phyloP scores from a whole-genome alignment of 495 filamentous ascomycete species.

The Neurospora sp. region DNA sequence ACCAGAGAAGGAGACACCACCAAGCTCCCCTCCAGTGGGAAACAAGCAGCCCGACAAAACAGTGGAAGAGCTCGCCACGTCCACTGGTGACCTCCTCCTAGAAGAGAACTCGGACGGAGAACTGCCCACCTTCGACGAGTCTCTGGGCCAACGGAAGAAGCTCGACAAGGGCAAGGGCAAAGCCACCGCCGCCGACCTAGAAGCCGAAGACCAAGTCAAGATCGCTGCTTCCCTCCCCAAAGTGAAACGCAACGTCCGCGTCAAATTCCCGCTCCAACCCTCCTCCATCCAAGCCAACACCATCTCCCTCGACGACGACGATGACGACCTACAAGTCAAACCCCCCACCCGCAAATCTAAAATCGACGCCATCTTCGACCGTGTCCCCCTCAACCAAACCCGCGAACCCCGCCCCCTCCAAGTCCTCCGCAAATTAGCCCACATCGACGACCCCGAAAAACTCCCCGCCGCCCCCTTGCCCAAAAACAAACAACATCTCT shows the following conservation, averaged over 20 bases:
- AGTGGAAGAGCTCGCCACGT: neutral
- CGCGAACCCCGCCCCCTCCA: constrained; percentile 57
- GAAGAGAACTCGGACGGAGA: constrained; percentile 18
- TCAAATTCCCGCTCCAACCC: constrained; percentile 24
- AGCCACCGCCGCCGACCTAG: constrained; percentile 22
- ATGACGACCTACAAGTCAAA: constrained; percentile 31
- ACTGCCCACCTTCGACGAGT: constrained; percentile 25
- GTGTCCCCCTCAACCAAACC: constrained; percentile 45
- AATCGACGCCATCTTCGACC: constrained; percentile 56
- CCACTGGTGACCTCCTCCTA: neutral
- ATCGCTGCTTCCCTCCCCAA: constrained; percentile 4
- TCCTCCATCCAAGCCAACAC: constrained; percentile 13
- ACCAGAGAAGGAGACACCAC: constrained; percentile 31
- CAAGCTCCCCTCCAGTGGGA: constrained; percentile 38
- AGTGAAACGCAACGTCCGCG: constrained; percentile 30
- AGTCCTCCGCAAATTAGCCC: constrained; percentile 61
- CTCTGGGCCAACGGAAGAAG: constrained; percentile 11
- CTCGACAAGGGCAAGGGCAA: constrained; percentile 50
- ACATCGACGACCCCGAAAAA: constrained; percentile 50
- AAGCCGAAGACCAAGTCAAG: constrained; percentile 6
- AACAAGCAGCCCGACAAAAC: constrained; percentile 10
- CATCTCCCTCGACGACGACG: constrained; percentile 23
- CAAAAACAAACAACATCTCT: constrained; percentile 16
- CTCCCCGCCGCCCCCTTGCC: constrained; percentile 6
- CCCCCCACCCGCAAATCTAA: constrained; percentile 23